Evolutionary conservation across 768 basidiomycete species (phyloP).

Genomic region (Gyrodon lividus): DNA sequence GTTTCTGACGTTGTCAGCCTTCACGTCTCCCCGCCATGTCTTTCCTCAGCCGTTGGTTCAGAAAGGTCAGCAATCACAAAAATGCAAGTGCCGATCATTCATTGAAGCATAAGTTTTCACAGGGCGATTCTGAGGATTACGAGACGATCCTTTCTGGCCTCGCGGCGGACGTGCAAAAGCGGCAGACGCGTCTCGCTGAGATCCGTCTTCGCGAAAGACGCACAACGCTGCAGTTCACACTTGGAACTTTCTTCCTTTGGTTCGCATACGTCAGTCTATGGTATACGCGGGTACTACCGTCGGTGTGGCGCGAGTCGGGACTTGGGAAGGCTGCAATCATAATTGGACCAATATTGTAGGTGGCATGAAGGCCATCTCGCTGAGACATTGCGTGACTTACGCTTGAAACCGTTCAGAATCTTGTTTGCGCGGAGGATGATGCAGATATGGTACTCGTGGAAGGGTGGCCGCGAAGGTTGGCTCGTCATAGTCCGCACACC

Average conservation of each 20-base stretch:
- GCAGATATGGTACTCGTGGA: slow-evolving; percentile 80
- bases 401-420: slow-evolving; percentile 42
- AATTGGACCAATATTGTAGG: slow-evolving; percentile 77
- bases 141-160: slow-evolving; percentile 69
- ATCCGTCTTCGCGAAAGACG: slow-evolving; percentile 84
- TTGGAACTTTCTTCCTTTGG: slow-evolving; percentile 78
- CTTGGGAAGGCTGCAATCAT: slow-evolving; percentile 51
- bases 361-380: slow-evolving; percentile 15
- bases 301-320: slow-evolving; percentile 23
- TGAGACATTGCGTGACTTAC: slow-evolving; percentile 3
- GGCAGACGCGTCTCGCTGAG: slow-evolving; percentile 72
- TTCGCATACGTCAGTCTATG: slow-evolving; percentile 68
- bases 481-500: background rate
- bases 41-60: slow-evolving; percentile 29
- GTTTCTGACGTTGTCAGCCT: background rate
- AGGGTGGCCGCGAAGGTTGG: slow-evolving; percentile 76
- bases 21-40: slow-evolving; percentile 24
- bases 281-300: slow-evolving; percentile 62
- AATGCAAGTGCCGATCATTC: background rate
- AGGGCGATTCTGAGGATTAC: slow-evolving; percentile 57
- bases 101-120: background rate
- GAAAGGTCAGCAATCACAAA: slow-evolving; percentile 18
- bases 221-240: slow-evolving; percentile 70
- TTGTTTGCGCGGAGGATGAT: slow-evolving; percentile 78
- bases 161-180: slow-evolving; percentile 66